Evolutionary conservation across 768 basidiomycete genomes (phyloP).

Genomic region (Trametes coccinea): DNA sequence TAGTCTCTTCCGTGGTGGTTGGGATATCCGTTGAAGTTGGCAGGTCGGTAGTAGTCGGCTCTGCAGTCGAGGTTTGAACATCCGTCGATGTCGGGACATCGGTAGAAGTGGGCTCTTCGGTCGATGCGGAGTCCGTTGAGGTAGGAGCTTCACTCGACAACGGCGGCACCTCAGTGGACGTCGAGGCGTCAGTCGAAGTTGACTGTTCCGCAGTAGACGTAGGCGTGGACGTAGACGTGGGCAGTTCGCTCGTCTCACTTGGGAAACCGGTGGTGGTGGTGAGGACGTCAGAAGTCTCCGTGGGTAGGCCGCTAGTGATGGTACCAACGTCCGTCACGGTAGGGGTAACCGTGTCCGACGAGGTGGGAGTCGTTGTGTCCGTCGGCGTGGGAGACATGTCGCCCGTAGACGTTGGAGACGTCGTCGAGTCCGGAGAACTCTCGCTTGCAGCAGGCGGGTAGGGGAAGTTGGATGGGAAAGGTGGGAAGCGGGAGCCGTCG

Average conservation of each 20-base stretch:
- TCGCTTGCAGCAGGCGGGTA: not conserved
- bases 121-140: too few relatives aligned
- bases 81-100: not conserved
- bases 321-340: too few relatives aligned
- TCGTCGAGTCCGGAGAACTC: not conserved
- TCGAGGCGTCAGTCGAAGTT: too few relatives aligned
- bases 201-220: too few relatives aligned
- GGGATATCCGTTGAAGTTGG: not conserved
- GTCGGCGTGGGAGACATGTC: not conserved
- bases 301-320: too few relatives aligned
- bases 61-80: not conserved
- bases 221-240: too few relatives aligned
- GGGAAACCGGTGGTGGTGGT: not conserved
- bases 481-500: slow-evolving; percentile 3
- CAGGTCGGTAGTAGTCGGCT: not conserved
- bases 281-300: not conserved
- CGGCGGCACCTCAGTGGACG: too few relatives aligned
- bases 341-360: not conserved
- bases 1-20: not conserved
- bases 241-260: not conserved
- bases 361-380: not conserved
- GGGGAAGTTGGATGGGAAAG: slow-evolving; percentile 8
- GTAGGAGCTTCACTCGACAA: too few relatives aligned
- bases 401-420: not conserved
- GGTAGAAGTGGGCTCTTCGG: not conserved